These are phyloP conservation scores for Microthlaspi erraticum DNA, from an alignment of 345 rosid genomes.

Conservation along the genomic window DNA sequence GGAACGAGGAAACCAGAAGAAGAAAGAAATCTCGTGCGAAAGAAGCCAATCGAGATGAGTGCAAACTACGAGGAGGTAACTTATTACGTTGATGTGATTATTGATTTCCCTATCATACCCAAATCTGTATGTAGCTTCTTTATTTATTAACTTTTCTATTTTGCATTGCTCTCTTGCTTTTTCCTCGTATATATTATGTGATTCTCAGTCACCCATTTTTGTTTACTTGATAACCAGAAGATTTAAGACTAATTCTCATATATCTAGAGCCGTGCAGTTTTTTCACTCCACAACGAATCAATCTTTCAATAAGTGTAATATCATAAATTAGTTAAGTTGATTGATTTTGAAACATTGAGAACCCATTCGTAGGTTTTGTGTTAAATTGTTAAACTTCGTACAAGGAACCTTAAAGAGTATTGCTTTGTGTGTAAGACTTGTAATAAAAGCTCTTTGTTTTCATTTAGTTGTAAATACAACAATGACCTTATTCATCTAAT, in stretches of 20 bases:
- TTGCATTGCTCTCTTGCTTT: neutral
- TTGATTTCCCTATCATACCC: slow-evolving; percentile 24
- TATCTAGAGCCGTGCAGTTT: no score
- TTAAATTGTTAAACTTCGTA: neutral
- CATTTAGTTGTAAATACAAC: slow-evolving; percentile 23
- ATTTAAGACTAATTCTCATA: no score
- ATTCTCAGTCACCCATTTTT: neutral
- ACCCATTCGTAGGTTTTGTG: neutral
- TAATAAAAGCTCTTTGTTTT: neutral
- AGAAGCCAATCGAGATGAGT: slow-evolving; percentile 36
- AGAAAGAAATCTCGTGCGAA: slow-evolving; percentile 35
- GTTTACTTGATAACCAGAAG: neutral
- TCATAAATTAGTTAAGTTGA: no score
- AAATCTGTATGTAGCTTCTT: slow-evolving; percentile 19
- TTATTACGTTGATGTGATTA: slow-evolving; percentile 27
- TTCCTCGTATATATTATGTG: neutral
- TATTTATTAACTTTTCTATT: neutral
- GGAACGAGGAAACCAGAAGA: slow-evolving; percentile 18
- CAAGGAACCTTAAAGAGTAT: neutral
- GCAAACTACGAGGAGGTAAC: slow-evolving; percentile 37
- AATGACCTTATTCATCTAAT: slow-evolving; percentile 1
- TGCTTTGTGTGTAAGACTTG: neutral
- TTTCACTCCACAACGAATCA: no score
- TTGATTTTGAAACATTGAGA: neutral
- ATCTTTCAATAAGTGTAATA: no score